phyloP scores from a whole-genome alignment of 1,284 basidiomycete genomes.

The Ustilago shanxiensis region DNA sequence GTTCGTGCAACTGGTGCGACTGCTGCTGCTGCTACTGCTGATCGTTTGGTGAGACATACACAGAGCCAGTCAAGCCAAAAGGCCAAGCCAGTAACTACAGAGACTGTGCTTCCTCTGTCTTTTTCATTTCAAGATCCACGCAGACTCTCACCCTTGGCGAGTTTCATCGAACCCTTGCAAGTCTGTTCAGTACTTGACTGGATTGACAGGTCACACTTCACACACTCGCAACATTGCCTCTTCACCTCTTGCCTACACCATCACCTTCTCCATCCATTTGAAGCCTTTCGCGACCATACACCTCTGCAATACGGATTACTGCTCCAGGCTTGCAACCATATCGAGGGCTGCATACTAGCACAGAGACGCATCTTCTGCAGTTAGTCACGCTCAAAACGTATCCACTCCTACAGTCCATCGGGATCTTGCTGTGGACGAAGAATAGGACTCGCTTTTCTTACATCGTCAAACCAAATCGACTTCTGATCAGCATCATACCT shows the following conservation, averaged over 20 bases:
- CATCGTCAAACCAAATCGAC: neutral
- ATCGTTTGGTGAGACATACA: slow-evolving; percentile 3
- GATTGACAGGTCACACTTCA: neutral
- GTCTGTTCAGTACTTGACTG: too few species aligned
- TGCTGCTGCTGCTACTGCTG: too few species aligned
- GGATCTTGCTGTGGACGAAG: neutral
- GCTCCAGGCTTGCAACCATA: neutral
- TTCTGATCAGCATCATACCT: neutral
- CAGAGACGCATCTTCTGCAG: too few species aligned
- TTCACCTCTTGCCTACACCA: neutral
- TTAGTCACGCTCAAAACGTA: too few species aligned
- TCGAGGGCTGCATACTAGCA: neutral
- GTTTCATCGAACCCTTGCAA: slow-evolving; percentile 2
- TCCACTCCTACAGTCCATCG: too few species aligned
- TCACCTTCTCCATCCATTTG: neutral
- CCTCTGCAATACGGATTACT: neutral
- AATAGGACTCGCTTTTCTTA: neutral
- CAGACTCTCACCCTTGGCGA: neutral
- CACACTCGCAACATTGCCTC: neutral
- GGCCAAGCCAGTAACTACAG: neutral
- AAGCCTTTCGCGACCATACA: neutral
- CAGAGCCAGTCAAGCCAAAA: neutral
- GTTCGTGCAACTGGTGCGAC: slow-evolving; percentile 11
- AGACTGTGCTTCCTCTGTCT: neutral
- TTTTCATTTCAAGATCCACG: slow-evolving; percentile 1